phyloP scores from a whole-genome alignment of 345 rosid genomes.

The Toxicodendron radicans region DNA sequence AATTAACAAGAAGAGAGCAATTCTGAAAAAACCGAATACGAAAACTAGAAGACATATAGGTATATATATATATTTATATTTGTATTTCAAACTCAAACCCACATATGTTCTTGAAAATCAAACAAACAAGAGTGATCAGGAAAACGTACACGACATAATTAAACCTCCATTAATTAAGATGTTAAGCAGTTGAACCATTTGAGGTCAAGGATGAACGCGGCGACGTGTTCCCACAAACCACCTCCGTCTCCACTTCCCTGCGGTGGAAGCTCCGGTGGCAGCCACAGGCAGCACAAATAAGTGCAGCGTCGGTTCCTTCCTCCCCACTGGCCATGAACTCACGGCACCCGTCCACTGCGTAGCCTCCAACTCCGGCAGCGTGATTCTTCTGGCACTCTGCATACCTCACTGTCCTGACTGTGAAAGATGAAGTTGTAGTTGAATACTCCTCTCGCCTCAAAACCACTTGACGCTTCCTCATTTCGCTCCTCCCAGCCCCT shows the following conservation, averaged over 20 bases:
- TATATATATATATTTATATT: no score
- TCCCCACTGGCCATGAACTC: slow-evolving; percentile 78
- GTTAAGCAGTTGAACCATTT: neutral
- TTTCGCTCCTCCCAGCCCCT: slow-evolving; percentile 12
- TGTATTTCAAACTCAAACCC: slow-evolving; percentile 23
- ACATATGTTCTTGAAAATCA: neutral
- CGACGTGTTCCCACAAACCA: slow-evolving; percentile 58
- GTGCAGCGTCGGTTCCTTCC: slow-evolving; percentile 47
- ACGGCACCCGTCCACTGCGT: slow-evolving; percentile 77
- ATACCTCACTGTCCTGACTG: slow-evolving; percentile 51
- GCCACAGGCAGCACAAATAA: slow-evolving; percentile 76
- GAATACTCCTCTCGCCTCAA: slow-evolving; percentile 53
- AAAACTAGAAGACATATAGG: neutral
- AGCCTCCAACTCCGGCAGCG: slow-evolving; percentile 67
- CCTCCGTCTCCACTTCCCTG: slow-evolving; percentile 64
- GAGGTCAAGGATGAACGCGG: slow-evolving; percentile 34
- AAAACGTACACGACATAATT: slow-evolving; percentile 7
- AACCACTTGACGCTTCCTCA: slow-evolving; percentile 81
- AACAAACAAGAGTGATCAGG: neutral
- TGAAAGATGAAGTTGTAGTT: slow-evolving; percentile 36
- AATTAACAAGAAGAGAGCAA: neutral
- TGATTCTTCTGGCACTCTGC: slow-evolving; percentile 83
- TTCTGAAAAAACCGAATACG: neutral
- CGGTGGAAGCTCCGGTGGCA: slow-evolving; percentile 74
- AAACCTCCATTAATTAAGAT: neutral